Conservation (phyloP, 1,284 basidiomycete species). For the Fistulinella cinereoalba region DNA sequence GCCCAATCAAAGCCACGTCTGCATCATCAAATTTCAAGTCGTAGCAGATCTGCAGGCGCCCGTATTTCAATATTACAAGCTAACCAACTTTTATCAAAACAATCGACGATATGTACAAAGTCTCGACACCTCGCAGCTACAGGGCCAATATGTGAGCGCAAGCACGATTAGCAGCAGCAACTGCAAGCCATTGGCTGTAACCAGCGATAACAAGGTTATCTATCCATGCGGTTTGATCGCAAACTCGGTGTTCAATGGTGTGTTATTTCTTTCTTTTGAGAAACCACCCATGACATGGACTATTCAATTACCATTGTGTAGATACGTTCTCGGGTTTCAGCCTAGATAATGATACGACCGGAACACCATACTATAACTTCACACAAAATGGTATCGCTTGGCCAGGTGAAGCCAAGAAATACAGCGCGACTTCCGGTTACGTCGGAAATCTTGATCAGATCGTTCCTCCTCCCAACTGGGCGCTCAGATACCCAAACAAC, state of each 20-base stretch:
- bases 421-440: conserved; percentile 53
- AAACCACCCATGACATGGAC: background rate
- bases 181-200: conserved; percentile 83
- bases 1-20: conserved; percentile 53
- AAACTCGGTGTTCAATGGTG: conserved; percentile 97
- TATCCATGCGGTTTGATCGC: conserved; percentile 98
- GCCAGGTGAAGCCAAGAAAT: conserved; percentile 93
- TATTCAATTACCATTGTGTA: conserved; percentile 32
- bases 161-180: conserved; percentile 66
- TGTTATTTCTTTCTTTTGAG: conserved; percentile 17
- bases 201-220: conserved; percentile 53
- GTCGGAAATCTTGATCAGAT: conserved; percentile 62
- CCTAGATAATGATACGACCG: conserved; percentile 50
- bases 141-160: conserved; percentile 62
- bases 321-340: conserved; percentile 77
- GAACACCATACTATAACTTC: conserved; percentile 69
- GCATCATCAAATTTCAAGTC: conserved; percentile 78
- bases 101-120: conserved; percentile 98
- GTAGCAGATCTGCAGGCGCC: conserved; percentile 74
- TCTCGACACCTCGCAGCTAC: conserved; percentile 81
- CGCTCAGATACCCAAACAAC: conserved; percentile 62
- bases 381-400: conserved; percentile 86
- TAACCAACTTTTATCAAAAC: conserved; percentile 97
- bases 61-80: conserved; percentile 96
- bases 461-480: conserved; percentile 94